Base-by-base conservation (phyloP, 345 rosid species). In the Leavenworthia alabamica region DNA sequence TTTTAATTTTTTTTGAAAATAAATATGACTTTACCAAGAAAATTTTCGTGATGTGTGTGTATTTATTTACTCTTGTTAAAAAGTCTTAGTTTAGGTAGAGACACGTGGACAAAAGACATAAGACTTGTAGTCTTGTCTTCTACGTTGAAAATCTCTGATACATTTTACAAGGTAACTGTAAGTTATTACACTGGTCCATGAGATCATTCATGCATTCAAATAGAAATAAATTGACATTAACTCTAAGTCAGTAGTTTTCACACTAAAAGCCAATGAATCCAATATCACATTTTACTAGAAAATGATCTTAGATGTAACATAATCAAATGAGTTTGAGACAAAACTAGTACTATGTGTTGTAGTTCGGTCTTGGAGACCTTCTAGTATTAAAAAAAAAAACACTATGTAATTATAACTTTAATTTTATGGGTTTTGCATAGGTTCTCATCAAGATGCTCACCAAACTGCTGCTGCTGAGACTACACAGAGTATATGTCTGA, bases 401-500 rank as follows among this genome's bases (percentile, higher is more conserved):
- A n/a, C n/a, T n/a, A n/a, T n/a, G n/a, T n/a, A n/a, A n/a, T n/a
- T n/a, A n/a, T n/a, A n/a, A n/a, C n/a, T 44, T 65, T 22, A 3
- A 20, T 7, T 27, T 42, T 15, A 3, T 55, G 28, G 49, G 20
- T 3, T 31, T 47, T 20, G 4, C 6, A 50, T 75, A 92, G 99
- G 96, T 43, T 86, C 88, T 47, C 94, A 66, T 46, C 68, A 85
- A 42, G 97, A 83, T 72, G 74, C 73, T 77, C 89, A 75, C 62
- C 78, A 76, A 31, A 4, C 58, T 62, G 59, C 64, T 63, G 60
- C 52, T 58, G 35, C 17, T 51, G 67, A 29, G 74, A 82, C 62
- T 53, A n/a, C 68, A 39, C 73, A 80, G 44, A 73, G 15, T 12
- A 68, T 92, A 56, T 93, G 96, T 9, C 80, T 76, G 19, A 74